phyloP scores from a whole-genome alignment of 2,329 filamentous ascomycete species.

The Penicillium griseofulvum region DNA sequence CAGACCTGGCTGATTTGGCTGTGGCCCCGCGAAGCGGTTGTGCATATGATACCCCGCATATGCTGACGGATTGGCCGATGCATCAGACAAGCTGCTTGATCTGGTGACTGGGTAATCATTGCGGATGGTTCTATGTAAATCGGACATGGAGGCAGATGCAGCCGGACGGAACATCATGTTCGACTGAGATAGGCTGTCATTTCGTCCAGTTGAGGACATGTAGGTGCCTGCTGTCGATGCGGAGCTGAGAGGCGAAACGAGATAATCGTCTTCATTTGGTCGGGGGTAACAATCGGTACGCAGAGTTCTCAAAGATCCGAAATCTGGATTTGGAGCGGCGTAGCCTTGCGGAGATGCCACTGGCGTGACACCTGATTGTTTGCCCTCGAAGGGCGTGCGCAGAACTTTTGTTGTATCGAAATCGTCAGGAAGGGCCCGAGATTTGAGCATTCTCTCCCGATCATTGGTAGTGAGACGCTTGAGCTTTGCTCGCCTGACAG shows the following conservation, averaged over 20 bases:
- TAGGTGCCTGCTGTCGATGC: constrained; percentile 37
- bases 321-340: constrained; percentile 40
- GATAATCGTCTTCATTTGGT: constrained; percentile 38
- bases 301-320: constrained; percentile 29
- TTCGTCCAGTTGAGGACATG: constrained; percentile 31
- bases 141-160: constrained; percentile 26
- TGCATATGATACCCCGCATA: constrained; percentile 28
- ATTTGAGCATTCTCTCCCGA: constrained; percentile 60
- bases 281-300: constrained; percentile 35
- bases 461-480: constrained; percentile 62
- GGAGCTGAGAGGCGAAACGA: constrained; percentile 38
- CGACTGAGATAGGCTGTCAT: constrained; percentile 28
- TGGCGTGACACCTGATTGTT: constrained; percentile 48
- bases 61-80: constrained; percentile 26
- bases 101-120: constrained; percentile 30
- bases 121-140: constrained; percentile 30
- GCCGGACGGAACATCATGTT: constrained; percentile 27
- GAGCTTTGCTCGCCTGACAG: constrained; percentile 56
- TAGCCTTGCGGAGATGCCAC: constrained; percentile 47
- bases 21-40: constrained; percentile 25
- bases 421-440: constrained; percentile 57
- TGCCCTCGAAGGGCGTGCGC: constrained; percentile 53
- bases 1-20: constrained; percentile 26
- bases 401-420: constrained; percentile 61
- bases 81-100: constrained; percentile 39